Percentiles rank a stretch among this genome's conserved stretches.
These are phyloP conservation scores for Hericium alpestre DNA, from an alignment of 768 basidiomycete genomes.

Conservation along the genomic window DNA sequence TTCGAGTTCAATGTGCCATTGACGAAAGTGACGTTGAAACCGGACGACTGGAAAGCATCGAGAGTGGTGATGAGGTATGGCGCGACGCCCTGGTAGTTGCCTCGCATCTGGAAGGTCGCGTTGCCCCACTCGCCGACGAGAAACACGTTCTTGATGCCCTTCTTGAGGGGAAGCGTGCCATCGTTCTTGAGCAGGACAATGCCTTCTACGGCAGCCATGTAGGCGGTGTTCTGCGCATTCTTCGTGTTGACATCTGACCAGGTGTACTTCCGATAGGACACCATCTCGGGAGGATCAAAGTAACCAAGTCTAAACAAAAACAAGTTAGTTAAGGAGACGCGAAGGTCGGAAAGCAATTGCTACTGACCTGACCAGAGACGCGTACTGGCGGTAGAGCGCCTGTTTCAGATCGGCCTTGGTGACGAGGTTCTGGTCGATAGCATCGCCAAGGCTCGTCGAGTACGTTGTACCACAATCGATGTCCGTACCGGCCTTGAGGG, in stretches of 20 bases:
- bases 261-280: constrained; percentile 41
- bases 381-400: constrained; percentile 37
- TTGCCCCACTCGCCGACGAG: constrained; percentile 51
- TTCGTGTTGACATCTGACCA: constrained; percentile 41
- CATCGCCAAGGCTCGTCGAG: constrained; percentile 31
- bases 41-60: constrained; percentile 35
- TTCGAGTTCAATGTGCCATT: constrained; percentile 32
- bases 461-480: constrained; percentile 45
- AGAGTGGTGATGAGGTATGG: constrained; percentile 47
- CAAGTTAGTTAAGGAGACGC: background rate
- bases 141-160: constrained; percentile 36
- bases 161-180: constrained; percentile 41
- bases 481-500: constrained; percentile 44
- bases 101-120: constrained; percentile 46
- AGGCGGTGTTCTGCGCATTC: constrained; percentile 35
- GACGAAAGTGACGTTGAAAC: constrained; percentile 35
- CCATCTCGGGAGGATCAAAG: constrained; percentile 39
- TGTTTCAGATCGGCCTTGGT: constrained; percentile 31
- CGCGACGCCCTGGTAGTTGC: constrained; percentile 44
- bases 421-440: constrained; percentile 38
- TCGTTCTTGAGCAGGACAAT: constrained; percentile 60
- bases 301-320: constrained; percentile 35
- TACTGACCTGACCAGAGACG: constrained; percentile 41
- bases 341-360: background rate
- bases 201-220: constrained; percentile 41